Base-by-base conservation (phyloP, 2,329 filamentous ascomycete genomes). In the Teratosphaeriaceae sp. region DNA sequence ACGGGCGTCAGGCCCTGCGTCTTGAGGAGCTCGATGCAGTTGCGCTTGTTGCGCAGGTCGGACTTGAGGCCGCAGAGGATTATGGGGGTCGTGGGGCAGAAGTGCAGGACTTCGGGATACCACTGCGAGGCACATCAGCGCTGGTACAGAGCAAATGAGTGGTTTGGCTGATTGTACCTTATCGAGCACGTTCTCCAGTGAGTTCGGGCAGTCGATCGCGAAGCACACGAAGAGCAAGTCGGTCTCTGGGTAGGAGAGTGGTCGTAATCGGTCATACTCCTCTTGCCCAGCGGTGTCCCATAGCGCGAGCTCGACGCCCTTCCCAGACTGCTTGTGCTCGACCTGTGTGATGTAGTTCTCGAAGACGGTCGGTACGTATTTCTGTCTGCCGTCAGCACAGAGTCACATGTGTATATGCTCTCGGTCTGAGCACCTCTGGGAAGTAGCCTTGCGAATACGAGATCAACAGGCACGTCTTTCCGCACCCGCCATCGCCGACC, bases 281-380 rank as follows among this genome's bases (percentile, higher is more conserved):
- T 98, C 92, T 69, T 98, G 92, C 29, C 92, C 92, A 57, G 92
- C 92, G 21, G 92, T 98, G 69, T 98, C 92, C 92, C 92, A 98
- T 40, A 98, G 78, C 30, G 92, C 92, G 48, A 98, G 79, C 71
- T 98, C 92, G 54, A 98, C 88, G 45, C 84, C 89, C 76, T 96
- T 97, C 61, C 90, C 89, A 11, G 84, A 86, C 34, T 82, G 79
- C 52, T 82, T 80, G 69, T 98, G 92, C 47, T 82, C 85, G 44
- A 90, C 94, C 66, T 95, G 90, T 42, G 92, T 96, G 70, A 98
- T 97, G 78, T 98, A 98, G 74, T 98, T 98, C 64, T 98, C 92
- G 66, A 98, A 98, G 40, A 98, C 92, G 2, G 92, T 98, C 3
- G 92, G 92, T 30, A 98, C 92, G 60, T 98, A 98, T 97, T 96